Conservation (phyloP, 2,329 filamentous ascomycete genomes). For the Ophiosphaerella korrae region DNA sequence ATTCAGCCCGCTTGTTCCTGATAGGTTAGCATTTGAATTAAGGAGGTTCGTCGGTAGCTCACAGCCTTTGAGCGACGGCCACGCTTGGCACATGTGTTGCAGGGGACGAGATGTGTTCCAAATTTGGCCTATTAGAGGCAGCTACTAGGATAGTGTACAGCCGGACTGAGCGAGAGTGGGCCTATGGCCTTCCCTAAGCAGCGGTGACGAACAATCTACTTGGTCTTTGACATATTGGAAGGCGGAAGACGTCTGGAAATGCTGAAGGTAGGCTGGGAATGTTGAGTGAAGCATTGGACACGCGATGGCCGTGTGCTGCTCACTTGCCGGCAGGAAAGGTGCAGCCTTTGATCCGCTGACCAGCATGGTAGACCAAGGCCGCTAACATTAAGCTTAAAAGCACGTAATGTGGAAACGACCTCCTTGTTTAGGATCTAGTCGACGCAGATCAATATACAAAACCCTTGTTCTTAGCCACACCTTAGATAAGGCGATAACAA, state of each 20-base stretch:
- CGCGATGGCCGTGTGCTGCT: conserved; percentile 5
- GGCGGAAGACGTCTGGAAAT: neutral
- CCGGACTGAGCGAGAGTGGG: conserved; percentile 9
- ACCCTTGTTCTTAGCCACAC: conserved; percentile 24
- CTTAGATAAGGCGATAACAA: conserved; percentile 35
- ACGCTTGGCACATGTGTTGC: conserved; percentile 7
- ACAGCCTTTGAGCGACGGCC: neutral
- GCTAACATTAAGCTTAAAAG: conserved; percentile 45
- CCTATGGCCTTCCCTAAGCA: conserved; percentile 22
- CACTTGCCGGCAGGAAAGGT: conserved; percentile 8
- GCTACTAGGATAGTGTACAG: conserved; percentile 1
- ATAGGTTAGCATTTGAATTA: conserved; percentile 7
- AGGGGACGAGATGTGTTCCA: too few relatives aligned
- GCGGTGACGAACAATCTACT: conserved; percentile 7
- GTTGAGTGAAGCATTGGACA: neutral
- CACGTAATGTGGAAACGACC: conserved; percentile 34
- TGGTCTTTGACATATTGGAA: neutral
- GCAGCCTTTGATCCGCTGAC: conserved; percentile 23
- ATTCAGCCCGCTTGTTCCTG: neutral
- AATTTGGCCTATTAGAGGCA: neutral
- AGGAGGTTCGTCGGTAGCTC: conserved; percentile 11
- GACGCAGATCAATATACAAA: conserved; percentile 37
- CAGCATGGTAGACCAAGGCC: conserved; percentile 14
- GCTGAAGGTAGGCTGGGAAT: too few relatives aligned
- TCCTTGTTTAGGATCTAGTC: conserved; percentile 34